Conservation (phyloP, 331 rosid genomes). For the Stylosanthes scabra region DNA sequence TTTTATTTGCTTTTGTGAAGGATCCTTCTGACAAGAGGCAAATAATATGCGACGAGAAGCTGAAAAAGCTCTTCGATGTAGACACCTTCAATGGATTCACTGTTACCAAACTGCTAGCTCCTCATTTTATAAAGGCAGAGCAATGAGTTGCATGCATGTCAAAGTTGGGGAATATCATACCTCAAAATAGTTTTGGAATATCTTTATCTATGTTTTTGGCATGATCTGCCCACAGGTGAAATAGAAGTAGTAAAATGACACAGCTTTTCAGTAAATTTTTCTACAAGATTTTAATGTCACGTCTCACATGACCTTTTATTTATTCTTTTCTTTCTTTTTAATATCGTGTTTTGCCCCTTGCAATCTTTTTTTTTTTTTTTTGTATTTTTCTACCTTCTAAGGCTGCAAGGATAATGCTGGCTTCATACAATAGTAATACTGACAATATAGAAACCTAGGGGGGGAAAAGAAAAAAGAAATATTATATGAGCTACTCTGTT, state of each 20-base stretch:
- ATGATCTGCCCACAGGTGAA: conserved; percentile 34
- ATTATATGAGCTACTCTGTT: neutral
- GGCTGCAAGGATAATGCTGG: conserved; percentile 21
- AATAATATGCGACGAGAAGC: conserved; percentile 71
- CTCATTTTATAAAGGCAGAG: conserved; percentile 74
- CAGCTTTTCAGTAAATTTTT: conserved; percentile 33
- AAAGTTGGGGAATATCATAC: conserved; percentile 46
- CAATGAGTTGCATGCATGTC: conserved; percentile 52
- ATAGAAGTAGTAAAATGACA: conserved; percentile 47
- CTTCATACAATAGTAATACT: conserved; percentile 20
- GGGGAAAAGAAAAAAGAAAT: too few relatives aligned
- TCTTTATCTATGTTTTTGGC: conserved; percentile 38
- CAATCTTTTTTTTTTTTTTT: neutral
- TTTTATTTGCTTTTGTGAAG: conserved; percentile 56
- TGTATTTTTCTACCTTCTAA: conserved; percentile 33
- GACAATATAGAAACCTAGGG: neutral
- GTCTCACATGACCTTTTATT: conserved; percentile 20
- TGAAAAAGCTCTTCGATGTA: conserved; percentile 69
- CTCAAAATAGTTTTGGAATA: conserved; percentile 35
- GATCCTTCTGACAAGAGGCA: conserved; percentile 85
- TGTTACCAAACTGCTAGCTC: conserved; percentile 67
- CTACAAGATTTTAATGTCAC: conserved; percentile 30
- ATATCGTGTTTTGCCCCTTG: conserved; percentile 26
- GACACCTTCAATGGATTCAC: conserved; percentile 74
- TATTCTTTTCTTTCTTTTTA: neutral